phyloP scores from a whole-genome alignment of 2,329 filamentous ascomycete genomes.

The Neonectria neomacrospora region DNA sequence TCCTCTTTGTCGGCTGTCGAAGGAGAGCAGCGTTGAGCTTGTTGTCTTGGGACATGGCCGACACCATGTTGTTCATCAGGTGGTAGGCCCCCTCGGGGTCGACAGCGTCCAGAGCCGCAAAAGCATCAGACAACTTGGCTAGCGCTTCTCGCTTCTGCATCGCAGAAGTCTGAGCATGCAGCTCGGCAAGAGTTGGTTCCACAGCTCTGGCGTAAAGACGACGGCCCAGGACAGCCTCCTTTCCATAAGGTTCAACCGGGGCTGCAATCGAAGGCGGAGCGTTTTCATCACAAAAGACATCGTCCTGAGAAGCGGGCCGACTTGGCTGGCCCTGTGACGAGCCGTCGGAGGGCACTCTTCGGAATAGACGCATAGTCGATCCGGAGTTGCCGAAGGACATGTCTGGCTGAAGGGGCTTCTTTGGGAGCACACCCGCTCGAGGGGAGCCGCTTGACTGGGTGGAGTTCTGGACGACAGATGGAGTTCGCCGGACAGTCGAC shows the following conservation, averaged over 20 bases:
- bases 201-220: constrained; percentile 84
- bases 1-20: constrained; percentile 53
- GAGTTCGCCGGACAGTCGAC: constrained; percentile 64
- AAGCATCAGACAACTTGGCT: constrained; percentile 84
- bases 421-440: constrained; percentile 60
- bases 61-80: constrained; percentile 80
- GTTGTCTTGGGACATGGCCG: constrained; percentile 76
- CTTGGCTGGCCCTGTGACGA: constrained; percentile 57
- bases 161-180: constrained; percentile 80
- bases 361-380: constrained; percentile 92
- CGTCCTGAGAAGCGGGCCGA: constrained; percentile 51
- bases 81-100: constrained; percentile 93
- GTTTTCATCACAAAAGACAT: constrained; percentile 71
- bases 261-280: constrained; percentile 59
- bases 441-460: constrained; percentile 56
- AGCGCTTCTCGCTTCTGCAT: constrained; percentile 82
- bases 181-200: constrained; percentile 84
- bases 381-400: constrained; percentile 94
- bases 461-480: constrained; percentile 54
- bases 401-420: constrained; percentile 86
- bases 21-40: constrained; percentile 69
- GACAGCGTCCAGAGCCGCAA: constrained; percentile 82
- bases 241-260: constrained; percentile 70
- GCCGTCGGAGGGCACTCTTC: constrained; percentile 80
- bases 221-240: constrained; percentile 85